Base-by-base conservation (phyloP, 1,284 basidiomycete genomes). In the Fomitiporia mediterranea region DNA sequence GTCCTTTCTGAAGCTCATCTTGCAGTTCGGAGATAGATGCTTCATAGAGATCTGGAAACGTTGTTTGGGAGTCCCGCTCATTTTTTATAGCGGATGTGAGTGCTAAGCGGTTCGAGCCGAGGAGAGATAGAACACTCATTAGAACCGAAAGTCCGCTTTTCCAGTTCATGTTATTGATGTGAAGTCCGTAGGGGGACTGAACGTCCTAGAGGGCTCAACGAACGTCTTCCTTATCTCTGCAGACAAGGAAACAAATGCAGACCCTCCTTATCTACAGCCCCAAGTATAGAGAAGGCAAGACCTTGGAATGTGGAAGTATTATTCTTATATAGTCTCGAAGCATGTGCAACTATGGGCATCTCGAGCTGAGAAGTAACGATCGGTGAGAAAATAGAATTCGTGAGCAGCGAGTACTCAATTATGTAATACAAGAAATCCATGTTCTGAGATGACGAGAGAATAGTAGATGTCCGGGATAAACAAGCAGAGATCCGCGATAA, bases 1-100 rank as follows among this genome's bases (percentile, higher is more conserved):
- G 54, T 0, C 69, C 67, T 13, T 62, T 63, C 44, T 68, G 60
- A 17, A 76, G 61, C 1, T 74, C 74, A 11, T 61, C 61, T 58
- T 75, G 71, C 11, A 77, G 63, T 54, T 76, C 73, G 2, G 64
- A 61, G 35, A 77, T 71, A 7, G 72, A 71, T 0, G 72, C 74
- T 58, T 75, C 73, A 56, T 74, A 74, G n/a, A 77, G 64, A 55
- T 77, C 74, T 0, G 73, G 71, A 48, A 57, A 50, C 3, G 9
- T 17, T 13, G n/a, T 40, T 9, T 39, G 9, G 17, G n/a, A n/a
- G n/a, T n/a, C n/a, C n/a, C n/a, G n/a, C n/a, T 32, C 17, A 15
- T 35, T 46, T 46, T 17, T 34, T 38, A n/a, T 49, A 27, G 11
- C 28, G 7, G 21, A 19, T 21, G 23, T 32, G 15, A 15, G 19